These are phyloP conservation scores for Trametes elegans DNA, from an alignment of 768 basidiomycete genomes.

Conservation along the genomic window DNA sequence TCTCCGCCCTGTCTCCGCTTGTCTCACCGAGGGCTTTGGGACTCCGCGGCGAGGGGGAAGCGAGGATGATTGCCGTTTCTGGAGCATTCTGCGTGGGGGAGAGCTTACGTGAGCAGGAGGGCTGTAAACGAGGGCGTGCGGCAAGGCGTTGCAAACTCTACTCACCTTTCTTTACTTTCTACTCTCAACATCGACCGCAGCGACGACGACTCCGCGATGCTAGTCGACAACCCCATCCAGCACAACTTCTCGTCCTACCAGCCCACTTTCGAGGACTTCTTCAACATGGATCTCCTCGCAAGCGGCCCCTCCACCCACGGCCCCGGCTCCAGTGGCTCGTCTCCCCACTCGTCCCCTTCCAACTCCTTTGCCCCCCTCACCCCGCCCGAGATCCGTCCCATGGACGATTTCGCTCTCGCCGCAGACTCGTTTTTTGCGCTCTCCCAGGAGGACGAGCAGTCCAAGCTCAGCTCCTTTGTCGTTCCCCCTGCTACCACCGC, in stretches of 20 bases:
- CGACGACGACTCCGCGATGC: conserved; percentile 31
- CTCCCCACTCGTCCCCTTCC: conserved; percentile 29
- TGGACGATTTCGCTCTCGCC: conserved; percentile 19
- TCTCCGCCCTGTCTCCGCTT: neutral
- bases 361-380: conserved; percentile 28
- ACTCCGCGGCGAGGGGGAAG: neutral
- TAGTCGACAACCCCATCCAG: conserved; percentile 40
- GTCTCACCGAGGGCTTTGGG: neutral
- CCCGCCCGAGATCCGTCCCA: conserved; percentile 24
- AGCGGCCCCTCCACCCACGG: conserved; percentile 28
- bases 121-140: neutral
- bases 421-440: conserved; percentile 27
- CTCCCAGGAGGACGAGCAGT: conserved; percentile 29
- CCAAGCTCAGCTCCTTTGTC: conserved; percentile 26
- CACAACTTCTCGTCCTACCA: conserved; percentile 22
- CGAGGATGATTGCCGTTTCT: conserved; percentile 1
- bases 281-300: conserved; percentile 60
- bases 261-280: conserved; percentile 57
- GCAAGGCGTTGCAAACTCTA: neutral
- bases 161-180: no score
- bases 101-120: neutral
- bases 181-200: conserved; percentile 7
- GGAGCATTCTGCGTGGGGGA: conserved; percentile 3
- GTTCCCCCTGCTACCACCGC: conserved; percentile 26
- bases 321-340: conserved; percentile 24